phyloP scores from a whole-genome alignment of 768 basidiomycete species.

The Mycena alexandri region DNA sequence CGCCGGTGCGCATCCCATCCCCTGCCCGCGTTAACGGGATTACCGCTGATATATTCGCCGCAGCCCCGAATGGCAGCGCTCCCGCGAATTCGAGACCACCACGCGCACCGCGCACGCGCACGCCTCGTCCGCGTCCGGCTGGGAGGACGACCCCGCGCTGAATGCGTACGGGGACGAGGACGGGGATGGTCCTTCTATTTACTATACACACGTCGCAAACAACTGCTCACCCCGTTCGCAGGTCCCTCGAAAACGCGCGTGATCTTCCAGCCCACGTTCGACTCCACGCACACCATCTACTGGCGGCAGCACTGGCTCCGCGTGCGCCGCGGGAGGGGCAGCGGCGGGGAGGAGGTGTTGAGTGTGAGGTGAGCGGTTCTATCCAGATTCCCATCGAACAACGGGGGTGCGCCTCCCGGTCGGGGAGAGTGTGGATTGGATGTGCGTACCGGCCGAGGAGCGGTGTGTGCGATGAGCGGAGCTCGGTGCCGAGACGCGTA shows the following conservation, averaged over 20 bases:
- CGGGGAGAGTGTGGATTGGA: too few species aligned
- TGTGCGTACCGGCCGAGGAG: too few species aligned
- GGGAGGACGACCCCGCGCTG: slow-evolving; percentile 52
- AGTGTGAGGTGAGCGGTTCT: slow-evolving; percentile 78
- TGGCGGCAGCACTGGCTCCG: slow-evolving; percentile 89
- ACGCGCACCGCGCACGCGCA: slow-evolving; percentile 78
- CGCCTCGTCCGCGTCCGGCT: slow-evolving; percentile 50
- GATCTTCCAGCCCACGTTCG: slow-evolving; percentile 89
- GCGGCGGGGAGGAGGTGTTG: slow-evolving; percentile 78
- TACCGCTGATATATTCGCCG: too few species aligned
- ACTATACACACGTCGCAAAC: too few species aligned
- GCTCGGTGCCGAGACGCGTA: too few species aligned
- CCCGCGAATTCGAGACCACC: slow-evolving; percentile 90
- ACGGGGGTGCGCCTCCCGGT: too few species aligned
- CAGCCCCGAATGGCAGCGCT: slow-evolving; percentile 86
- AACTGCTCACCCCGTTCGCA: too few species aligned
- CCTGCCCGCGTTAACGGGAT: too few species aligned
- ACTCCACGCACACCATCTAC: slow-evolving; percentile 91
- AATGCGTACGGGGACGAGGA: too few species aligned
- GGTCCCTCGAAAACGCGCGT: slow-evolving; percentile 82
- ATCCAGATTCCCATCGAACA: too few species aligned
- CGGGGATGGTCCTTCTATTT: too few species aligned
- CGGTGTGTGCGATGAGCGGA: too few species aligned
- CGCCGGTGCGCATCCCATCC: slow-evolving; percentile 59
- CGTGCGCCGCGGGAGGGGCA: slow-evolving; percentile 62